phyloP scores from a whole-genome alignment of 78 protist genomes.

The Tieghemostelium lacteum region DNA sequence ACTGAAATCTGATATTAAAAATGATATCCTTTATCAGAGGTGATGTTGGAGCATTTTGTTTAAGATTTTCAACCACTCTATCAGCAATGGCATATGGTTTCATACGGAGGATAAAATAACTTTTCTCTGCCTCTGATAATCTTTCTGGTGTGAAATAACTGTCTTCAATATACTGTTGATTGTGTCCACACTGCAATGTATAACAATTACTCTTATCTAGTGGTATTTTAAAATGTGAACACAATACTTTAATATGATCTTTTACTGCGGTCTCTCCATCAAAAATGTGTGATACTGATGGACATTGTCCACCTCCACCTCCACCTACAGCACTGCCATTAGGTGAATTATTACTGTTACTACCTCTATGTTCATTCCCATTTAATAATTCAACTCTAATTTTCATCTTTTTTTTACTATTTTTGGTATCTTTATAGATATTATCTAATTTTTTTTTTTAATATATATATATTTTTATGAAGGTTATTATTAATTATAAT shows the following conservation, averaged over 20 bases:
- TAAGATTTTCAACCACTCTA: slow-evolving; percentile 39
- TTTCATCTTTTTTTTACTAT: slow-evolving; percentile 29
- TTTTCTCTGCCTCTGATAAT: slow-evolving; percentile 51
- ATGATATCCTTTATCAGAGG: slow-evolving; percentile 52
- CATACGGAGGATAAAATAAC: slow-evolving; percentile 46
- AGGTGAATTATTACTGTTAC: not conserved
- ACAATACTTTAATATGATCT: slow-evolving; percentile 67
- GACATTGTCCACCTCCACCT: too few relatives aligned
- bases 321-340: not conserved
- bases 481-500: too few relatives aligned
- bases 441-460: too few relatives aligned
- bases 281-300: slow-evolving; percentile 70
- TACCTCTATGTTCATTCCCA: slow-evolving; percentile 70
- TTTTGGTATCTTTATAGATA: too few relatives aligned
- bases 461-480: too few relatives aligned
- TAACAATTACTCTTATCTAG: slow-evolving; percentile 24
- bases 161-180: slow-evolving; percentile 45
- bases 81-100: slow-evolving; percentile 71
- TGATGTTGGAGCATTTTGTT: slow-evolving; percentile 19
- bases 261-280: slow-evolving; percentile 77
- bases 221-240: slow-evolving; percentile 54
- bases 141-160: slow-evolving; percentile 46
- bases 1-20: slow-evolving; percentile 70
- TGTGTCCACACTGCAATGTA: slow-evolving; percentile 41
- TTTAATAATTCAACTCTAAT: slow-evolving; percentile 69